These are phyloP conservation scores for Nakaseomyces sp. DNA, from an alignment of 1,139 yeast genomes.

Conservation along the genomic window DNA sequence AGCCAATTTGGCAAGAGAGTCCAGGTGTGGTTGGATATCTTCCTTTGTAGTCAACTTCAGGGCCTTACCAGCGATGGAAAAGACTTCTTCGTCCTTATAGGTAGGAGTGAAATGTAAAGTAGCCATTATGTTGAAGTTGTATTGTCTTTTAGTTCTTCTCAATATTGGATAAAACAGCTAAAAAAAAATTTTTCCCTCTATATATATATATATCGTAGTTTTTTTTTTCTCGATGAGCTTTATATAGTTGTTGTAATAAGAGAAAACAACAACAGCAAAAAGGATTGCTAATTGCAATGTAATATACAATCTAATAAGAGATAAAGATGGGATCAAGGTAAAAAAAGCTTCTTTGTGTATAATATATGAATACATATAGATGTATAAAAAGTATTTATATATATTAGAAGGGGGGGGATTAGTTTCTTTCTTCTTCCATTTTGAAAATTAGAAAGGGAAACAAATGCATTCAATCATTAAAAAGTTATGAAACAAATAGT, in stretches of 20 bases:
- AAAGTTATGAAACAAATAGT: neutral
- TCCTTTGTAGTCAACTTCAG: slow-evolving; percentile 61
- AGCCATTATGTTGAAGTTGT: slow-evolving; percentile 30
- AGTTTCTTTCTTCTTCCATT: neutral
- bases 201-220: no score
- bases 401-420: no score
- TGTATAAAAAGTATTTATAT: no score
- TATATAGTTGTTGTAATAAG: no score
- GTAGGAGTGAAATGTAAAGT: slow-evolving; percentile 31
- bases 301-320: no score
- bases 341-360: no score
- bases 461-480: slow-evolving; percentile 3
- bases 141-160: no score
- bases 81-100: slow-evolving; percentile 30
- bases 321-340: no score
- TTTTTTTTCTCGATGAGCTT: no score
- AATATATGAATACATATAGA: no score
- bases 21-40: slow-evolving; percentile 62
- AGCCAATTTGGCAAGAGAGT: slow-evolving; percentile 32
- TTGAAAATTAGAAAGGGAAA: neutral
- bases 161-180: neutral
- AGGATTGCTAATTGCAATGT: no score
- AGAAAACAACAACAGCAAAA: no score
- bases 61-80: slow-evolving; percentile 67
- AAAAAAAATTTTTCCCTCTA: neutral